Evolutionary conservation across 768 basidiomycete species (phyloP).

Genomic region (Auriculariales sp.): DNA sequence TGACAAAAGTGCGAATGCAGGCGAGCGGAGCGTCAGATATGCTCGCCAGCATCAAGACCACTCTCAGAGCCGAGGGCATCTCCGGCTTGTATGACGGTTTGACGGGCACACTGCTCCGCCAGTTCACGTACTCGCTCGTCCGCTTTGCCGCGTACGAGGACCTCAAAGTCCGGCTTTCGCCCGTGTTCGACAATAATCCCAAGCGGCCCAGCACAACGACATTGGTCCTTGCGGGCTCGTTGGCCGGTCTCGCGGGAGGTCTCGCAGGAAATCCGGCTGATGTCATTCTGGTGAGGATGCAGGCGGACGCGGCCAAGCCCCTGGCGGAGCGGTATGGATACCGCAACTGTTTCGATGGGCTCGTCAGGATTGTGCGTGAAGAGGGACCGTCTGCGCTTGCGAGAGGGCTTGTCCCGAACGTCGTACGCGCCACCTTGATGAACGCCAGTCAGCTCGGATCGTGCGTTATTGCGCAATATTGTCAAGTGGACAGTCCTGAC

Average conservation of each 20-base stretch:
- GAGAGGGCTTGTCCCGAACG: conserved; percentile 72
- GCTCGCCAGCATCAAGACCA: conserved; percentile 73
- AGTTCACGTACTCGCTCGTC: conserved; percentile 86
- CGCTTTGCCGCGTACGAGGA: conserved; percentile 92
- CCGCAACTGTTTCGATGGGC: conserved; percentile 77
- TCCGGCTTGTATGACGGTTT: conserved; percentile 79
- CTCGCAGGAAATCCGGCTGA: conserved; percentile 81
- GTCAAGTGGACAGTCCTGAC: conserved; percentile 73
- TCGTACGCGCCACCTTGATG: conserved; percentile 77
- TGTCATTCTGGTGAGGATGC: conserved; percentile 74
- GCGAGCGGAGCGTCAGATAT: conserved; percentile 87
- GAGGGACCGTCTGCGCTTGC: conserved; percentile 65
- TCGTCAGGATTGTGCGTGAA: conserved; percentile 79
- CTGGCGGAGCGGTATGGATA: conserved; percentile 83
- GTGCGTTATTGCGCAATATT: conserved; percentile 51
- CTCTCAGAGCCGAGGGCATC: conserved; percentile 61
- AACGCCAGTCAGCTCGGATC: conserved; percentile 87
- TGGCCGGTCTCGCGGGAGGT: conserved; percentile 72
- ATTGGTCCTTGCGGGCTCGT: neutral
- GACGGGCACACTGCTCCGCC: conserved; percentile 75
- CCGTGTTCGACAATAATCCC: conserved; percentile 21
- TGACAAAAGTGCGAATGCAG: conserved; percentile 85
- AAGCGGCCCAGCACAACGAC: neutral
- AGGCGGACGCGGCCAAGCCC: conserved; percentile 82
- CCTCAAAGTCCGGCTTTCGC: conserved; percentile 43